Conservation (phyloP, 2,329 filamentous ascomycete species). For the Camptophora hylomeconis region DNA sequence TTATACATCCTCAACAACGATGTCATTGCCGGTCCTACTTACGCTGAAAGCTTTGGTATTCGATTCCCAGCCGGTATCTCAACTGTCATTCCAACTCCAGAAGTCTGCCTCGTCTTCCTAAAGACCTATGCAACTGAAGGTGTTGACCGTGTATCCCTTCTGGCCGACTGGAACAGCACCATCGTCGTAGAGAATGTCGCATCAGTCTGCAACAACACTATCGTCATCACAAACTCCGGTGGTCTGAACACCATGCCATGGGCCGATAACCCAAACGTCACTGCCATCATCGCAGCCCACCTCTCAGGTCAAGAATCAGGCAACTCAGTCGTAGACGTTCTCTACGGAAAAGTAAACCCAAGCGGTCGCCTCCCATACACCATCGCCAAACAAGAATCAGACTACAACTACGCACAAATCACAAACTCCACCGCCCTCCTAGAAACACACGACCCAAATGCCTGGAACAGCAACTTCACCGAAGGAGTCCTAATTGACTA, state of each 20-base stretch:
- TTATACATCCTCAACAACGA: slow-evolving; percentile 30
- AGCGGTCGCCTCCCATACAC: slow-evolving; percentile 69
- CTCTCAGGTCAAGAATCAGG: slow-evolving; percentile 74
- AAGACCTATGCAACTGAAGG: slow-evolving; percentile 41
- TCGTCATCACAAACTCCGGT: slow-evolving; percentile 35
- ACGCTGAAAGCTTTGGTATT: slow-evolving; percentile 2
- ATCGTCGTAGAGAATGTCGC: slow-evolving; percentile 33
- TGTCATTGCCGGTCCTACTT: slow-evolving; percentile 18
- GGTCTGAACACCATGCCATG: slow-evolving; percentile 28
- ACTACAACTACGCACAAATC: slow-evolving; percentile 55
- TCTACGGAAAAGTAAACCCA: slow-evolving; percentile 76
- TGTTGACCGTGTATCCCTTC: slow-evolving; percentile 26
- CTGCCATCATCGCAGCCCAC: slow-evolving; percentile 72
- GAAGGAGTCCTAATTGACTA: slow-evolving; percentile 79
- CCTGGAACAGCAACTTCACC: slow-evolving; percentile 59
- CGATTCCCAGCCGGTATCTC: slow-evolving; percentile 7
- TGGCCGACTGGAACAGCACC: slow-evolving; percentile 29
- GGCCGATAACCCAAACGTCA: slow-evolving; percentile 46
- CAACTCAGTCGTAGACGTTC: slow-evolving; percentile 63
- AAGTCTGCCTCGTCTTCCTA: slow-evolving; percentile 45
- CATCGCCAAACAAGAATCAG: slow-evolving; percentile 52
- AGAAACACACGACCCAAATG: slow-evolving; percentile 21
- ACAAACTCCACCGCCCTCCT: slow-evolving; percentile 20
- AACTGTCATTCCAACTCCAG: slow-evolving; percentile 23
- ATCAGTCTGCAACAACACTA: slow-evolving; percentile 35